Evolutionary conservation across 352 stramenopile genomes (phyloP).

Genomic region (Phytophthora colocasiae): DNA sequence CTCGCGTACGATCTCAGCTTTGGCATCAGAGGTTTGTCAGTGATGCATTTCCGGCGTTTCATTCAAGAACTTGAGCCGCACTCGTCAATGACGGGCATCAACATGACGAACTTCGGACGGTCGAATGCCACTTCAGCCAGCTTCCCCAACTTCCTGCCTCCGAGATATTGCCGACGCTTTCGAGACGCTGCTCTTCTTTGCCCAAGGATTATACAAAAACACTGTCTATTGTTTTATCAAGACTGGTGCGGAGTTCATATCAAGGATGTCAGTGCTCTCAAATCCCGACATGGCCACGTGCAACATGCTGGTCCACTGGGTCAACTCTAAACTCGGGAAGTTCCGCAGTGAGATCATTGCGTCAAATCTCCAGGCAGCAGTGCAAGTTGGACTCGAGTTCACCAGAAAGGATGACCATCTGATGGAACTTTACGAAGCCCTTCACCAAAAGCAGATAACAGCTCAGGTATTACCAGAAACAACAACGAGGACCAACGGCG

Average conservation of each 20-base stretch:
- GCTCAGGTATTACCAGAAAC: background rate
- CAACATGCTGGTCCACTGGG: slow-evolving; percentile 13
- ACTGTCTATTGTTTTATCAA: slow-evolving; percentile 11
- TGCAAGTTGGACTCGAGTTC: slow-evolving; percentile 3
- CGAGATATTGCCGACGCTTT: slow-evolving; percentile 3
- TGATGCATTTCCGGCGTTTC: slow-evolving; percentile 16
- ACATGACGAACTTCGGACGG: slow-evolving; percentile 13
- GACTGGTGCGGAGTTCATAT: background rate
- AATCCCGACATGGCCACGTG: background rate
- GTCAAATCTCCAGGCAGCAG: background rate
- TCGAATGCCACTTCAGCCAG: slow-evolving; percentile 6
- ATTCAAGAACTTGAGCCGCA: background rate
- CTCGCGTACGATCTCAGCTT: slow-evolving; percentile 16
- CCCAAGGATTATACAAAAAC: slow-evolving; percentile 5
- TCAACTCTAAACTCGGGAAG: slow-evolving; percentile 16
- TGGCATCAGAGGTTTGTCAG: slow-evolving; percentile 3
- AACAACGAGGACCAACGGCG: background rate
- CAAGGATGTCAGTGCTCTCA: background rate
- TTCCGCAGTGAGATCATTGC: slow-evolving; percentile 17
- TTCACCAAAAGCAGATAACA: background rate
- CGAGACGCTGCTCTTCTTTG: background rate
- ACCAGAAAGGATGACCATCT: slow-evolving; percentile 6
- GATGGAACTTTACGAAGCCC: slow-evolving; percentile 7
- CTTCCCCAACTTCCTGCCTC: background rate
- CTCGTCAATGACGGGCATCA: background rate